Evolutionary conservation across 306 rosid species (phyloP), one percentile per base, ranked within the genome.

Genomic region (Fragaria vesca): DNA sequence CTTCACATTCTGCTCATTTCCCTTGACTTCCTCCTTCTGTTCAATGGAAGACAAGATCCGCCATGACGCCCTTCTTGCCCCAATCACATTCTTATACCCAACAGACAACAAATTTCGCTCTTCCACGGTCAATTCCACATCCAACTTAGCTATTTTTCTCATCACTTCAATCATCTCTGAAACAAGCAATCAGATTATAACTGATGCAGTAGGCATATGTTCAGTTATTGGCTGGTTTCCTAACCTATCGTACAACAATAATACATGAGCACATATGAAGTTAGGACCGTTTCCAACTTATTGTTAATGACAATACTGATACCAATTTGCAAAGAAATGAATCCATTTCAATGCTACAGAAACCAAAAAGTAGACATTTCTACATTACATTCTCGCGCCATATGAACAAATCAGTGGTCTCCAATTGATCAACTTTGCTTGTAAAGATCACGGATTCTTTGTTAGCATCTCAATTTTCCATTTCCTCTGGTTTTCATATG

Each of bases 51-150:
- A 86, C 65, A 86, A 60, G 55, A 86, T 86, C 52, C 86, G 74
- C 86, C 89, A 86, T 4, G 89, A 82, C 12, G 82, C 81, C 76
- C 89, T 75, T 70, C 89, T 80, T 57, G 86, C 86, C 40, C 89
- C 86, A 12, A 80, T 86, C 24, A 77, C 83, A 74, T 83, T 86
- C 83, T 80, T 86, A 74, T 86, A 86, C 66, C 89, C 86, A 74
- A 80, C 83, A 21, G 86, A 83, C 9, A 86, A 66, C 47, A 82
- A 73, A 67, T 83, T 83, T 65, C 83, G 55, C 81, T 86, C 86
- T 58, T 86, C 89, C 52, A 73, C 83, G 6, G 83, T 83, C 86
- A 86, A 69, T 61, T 86, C 89, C 83, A 86, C 86, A 34, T 82
- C 84, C 78, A 82, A 73, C 73, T 69, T 77, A 7, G 86, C 79